Percentiles rank a stretch among this genome's conserved stretches.
Conservation (phyloP, 1,284 basidiomycete species). For the Rhodotorula sp. region DNA sequence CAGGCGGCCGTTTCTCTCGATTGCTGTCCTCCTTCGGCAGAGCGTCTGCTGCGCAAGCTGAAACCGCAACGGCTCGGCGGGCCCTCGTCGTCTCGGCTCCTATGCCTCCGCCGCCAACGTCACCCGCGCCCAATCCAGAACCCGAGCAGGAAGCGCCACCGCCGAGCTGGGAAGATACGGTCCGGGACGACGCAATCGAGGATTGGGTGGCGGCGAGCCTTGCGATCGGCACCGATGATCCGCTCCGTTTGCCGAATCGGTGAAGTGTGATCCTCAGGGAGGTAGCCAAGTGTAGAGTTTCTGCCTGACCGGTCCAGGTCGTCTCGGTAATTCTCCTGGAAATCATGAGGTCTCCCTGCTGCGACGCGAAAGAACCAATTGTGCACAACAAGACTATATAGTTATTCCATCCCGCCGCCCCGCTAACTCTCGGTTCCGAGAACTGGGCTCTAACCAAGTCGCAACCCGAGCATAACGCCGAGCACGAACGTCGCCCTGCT, state of each 20-base stretch:
- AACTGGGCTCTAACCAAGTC: constrained; percentile 24
- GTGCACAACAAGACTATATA: background rate
- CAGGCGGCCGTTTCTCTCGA: background rate
- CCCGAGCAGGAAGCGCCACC: background rate
- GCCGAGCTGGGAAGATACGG: constrained; percentile 14
- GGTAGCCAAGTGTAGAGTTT: background rate
- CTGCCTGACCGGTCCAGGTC: background rate
- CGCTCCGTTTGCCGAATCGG: too few species aligned
- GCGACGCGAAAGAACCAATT: background rate
- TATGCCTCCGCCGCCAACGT: background rate
- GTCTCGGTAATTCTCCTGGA: background rate
- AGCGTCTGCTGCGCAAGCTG: background rate
- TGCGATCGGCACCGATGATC: background rate
- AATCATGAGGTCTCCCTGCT: background rate
- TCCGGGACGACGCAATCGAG: constrained; percentile 1
- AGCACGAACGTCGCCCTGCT: constrained; percentile 43
- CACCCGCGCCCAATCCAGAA: background rate
- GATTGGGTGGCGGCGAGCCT: constrained; percentile 2
- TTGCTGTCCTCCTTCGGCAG: background rate
- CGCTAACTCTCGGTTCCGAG: too few species aligned
- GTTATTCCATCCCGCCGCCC: too few species aligned
- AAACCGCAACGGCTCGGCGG: background rate
- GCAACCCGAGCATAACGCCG: constrained; percentile 39
- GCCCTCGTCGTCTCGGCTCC: background rate
- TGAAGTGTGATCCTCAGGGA: too few species aligned